A percentile compares a stretch with the other conserved stretches of the same genome.
phyloP scores from a whole-genome alignment of 345 rosid genomes.

The rapeseed (Brassica napus) region DNA sequence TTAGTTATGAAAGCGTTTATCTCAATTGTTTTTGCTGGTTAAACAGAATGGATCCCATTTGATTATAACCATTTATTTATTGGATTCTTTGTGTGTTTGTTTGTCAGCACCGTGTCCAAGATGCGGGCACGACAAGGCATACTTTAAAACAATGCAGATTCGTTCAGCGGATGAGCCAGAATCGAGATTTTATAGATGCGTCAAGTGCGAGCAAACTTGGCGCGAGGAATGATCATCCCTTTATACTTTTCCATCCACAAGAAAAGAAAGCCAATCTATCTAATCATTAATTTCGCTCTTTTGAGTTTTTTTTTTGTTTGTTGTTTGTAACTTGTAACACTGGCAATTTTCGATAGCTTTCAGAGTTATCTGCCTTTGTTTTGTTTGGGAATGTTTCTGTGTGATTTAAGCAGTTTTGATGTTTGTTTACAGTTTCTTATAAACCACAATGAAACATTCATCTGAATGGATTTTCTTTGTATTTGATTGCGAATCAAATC shows the following conservation, averaged over 20 bases:
- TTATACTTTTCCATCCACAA: too few relatives aligned
- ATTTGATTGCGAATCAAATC: neutral
- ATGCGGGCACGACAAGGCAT: conserved; percentile 37
- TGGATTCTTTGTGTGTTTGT: neutral
- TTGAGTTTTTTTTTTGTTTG: neutral
- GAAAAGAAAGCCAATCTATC: too few relatives aligned
- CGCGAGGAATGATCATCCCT: conserved; percentile 35
- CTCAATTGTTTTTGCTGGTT: neutral
- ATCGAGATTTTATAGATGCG: conserved; percentile 37
- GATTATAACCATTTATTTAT: neutral
- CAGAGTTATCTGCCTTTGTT: too few relatives aligned
- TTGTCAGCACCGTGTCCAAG: conserved; percentile 35
- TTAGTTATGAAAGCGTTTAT: too few relatives aligned
- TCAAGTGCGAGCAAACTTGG: conserved; percentile 39
- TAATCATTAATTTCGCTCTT: too few relatives aligned
- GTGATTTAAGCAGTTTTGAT: neutral
- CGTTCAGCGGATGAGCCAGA: conserved; percentile 45
- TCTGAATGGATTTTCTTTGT: neutral
- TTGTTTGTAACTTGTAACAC: too few relatives aligned
- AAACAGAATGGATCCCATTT: neutral
- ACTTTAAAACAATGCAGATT: conserved; percentile 40
- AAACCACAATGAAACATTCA: neutral
- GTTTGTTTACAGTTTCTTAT: neutral
- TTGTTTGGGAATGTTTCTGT: too few relatives aligned
- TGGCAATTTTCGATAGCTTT: too few relatives aligned